These are phyloP conservation scores for Antrodiella citrinella DNA, from an alignment of 768 basidiomycete genomes.

Conservation along the genomic window DNA sequence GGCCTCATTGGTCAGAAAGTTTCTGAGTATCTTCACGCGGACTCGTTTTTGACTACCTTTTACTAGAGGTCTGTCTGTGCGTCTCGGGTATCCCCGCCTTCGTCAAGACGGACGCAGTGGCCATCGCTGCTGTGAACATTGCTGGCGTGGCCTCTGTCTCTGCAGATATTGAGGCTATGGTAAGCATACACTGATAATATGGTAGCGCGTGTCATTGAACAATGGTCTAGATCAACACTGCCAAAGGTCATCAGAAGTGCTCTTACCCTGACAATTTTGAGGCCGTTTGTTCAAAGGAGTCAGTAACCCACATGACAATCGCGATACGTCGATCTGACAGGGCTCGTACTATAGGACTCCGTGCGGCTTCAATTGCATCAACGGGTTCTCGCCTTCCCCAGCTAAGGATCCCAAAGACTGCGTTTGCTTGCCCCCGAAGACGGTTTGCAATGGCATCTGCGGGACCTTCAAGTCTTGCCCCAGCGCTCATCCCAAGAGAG, in stretches of 20 bases:
- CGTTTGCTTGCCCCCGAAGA: slow-evolving; percentile 30
- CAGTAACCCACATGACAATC: background rate
- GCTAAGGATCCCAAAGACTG: slow-evolving; percentile 21
- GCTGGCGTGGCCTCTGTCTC: slow-evolving; percentile 25
- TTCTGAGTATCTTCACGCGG: slow-evolving; percentile 2
- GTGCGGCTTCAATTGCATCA: slow-evolving; percentile 36
- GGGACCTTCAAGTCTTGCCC: slow-evolving; percentile 10
- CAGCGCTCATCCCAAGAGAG: slow-evolving; percentile 19
- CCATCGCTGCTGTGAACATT: slow-evolving; percentile 21
- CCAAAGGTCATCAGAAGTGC: slow-evolving; percentile 22
- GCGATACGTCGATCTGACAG: background rate
- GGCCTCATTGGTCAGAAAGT: slow-evolving; percentile 25
- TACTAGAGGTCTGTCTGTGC: slow-evolving; percentile 36
- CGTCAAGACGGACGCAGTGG: slow-evolving; percentile 24
- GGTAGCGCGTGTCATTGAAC: background rate
- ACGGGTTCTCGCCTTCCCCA: slow-evolving; percentile 29
- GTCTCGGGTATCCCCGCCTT: slow-evolving; percentile 30
- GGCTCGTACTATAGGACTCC: slow-evolving; percentile 18
- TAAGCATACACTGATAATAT: background rate
- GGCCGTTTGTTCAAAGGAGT: slow-evolving; percentile 26
- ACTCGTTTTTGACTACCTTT: slow-evolving; percentile 1
- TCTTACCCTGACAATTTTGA: slow-evolving; percentile 33
- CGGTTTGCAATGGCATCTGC: slow-evolving; percentile 40
- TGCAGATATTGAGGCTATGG: slow-evolving; percentile 27
- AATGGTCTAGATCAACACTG: slow-evolving; percentile 19